phyloP scores from a whole-genome alignment of 2,329 filamentous ascomycete species.

The Colletotrichum sp. region DNA sequence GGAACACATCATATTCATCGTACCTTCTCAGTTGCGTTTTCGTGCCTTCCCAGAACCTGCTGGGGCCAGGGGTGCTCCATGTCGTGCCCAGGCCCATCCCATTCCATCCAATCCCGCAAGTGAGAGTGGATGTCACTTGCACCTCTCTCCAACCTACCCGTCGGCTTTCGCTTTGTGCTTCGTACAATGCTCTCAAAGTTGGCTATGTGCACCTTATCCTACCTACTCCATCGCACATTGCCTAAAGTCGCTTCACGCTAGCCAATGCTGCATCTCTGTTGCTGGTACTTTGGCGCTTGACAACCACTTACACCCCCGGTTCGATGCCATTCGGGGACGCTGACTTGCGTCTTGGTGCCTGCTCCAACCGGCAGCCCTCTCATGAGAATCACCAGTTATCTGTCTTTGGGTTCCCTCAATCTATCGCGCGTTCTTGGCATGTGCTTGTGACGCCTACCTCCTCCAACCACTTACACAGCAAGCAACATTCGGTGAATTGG shows the following conservation, averaged over 20 bases:
- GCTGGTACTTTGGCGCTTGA: background rate
- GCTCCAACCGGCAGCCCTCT: background rate
- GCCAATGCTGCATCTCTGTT: background rate
- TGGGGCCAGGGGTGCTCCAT: conserved; percentile 1
- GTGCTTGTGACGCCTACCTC: background rate
- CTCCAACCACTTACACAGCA: background rate
- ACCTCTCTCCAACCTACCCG: background rate
- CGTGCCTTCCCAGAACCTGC: conserved; percentile 7
- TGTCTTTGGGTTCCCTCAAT: conserved; percentile 6
- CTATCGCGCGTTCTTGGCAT: background rate
- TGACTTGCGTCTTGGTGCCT: conserved; percentile 14
- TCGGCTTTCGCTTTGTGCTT: background rate
- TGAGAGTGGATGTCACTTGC: background rate
- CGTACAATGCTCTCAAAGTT: background rate
- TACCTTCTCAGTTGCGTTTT: background rate
- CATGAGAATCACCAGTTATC: background rate
- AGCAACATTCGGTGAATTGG: background rate
- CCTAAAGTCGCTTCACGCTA: background rate
- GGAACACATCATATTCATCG: background rate
- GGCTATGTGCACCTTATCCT: background rate
- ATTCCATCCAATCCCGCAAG: background rate
- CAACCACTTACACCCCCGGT: background rate
- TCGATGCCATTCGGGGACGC: conserved; percentile 1
- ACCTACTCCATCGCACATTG: background rate
- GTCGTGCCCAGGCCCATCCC: background rate